Evolutionary conservation across 352 stramenopile genomes (phyloP).

Genomic region (Globisporangium polare): DNA sequence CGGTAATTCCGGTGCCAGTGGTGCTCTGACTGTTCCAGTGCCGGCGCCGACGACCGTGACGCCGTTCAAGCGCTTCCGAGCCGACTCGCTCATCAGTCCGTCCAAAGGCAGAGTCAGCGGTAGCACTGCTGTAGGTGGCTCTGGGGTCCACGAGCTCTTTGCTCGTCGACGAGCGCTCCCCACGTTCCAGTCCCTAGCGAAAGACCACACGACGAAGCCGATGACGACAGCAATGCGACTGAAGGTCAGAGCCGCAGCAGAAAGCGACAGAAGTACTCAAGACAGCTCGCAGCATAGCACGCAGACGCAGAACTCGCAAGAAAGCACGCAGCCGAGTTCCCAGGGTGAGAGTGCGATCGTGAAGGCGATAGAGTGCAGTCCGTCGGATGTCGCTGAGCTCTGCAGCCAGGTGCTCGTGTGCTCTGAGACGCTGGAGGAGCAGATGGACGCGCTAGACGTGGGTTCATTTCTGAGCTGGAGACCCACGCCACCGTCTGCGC

Average conservation of each 20-base stretch:
- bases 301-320: background rate
- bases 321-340: too few species aligned
- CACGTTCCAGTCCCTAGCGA: slow-evolving; percentile 10
- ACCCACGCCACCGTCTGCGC: too few species aligned
- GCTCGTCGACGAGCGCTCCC: background rate
- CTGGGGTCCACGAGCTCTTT: background rate
- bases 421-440: slow-evolving; percentile 15
- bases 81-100: slow-evolving; percentile 12
- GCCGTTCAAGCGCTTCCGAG: slow-evolving; percentile 17
- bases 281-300: slow-evolving; percentile 4
- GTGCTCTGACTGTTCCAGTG: background rate
- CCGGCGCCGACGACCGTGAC: background rate
- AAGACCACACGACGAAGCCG: background rate
- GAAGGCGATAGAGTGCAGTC: slow-evolving; percentile 11
- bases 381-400: slow-evolving; percentile 9
- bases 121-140: background rate
- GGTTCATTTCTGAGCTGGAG: slow-evolving; percentile 9
- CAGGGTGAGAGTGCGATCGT: background rate
- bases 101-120: background rate
- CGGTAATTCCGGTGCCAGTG: background rate
- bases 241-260: background rate
- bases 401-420: slow-evolving; percentile 9
- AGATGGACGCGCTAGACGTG: slow-evolving; percentile 16
- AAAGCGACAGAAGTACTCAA: background rate
- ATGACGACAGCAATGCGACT: background rate